A percentile compares a stretch with the other conserved stretches of the same genome.
These are phyloP conservation scores for Albugo candida DNA, from an alignment of 352 stramenopile genomes.

Conservation along the genomic window DNA sequence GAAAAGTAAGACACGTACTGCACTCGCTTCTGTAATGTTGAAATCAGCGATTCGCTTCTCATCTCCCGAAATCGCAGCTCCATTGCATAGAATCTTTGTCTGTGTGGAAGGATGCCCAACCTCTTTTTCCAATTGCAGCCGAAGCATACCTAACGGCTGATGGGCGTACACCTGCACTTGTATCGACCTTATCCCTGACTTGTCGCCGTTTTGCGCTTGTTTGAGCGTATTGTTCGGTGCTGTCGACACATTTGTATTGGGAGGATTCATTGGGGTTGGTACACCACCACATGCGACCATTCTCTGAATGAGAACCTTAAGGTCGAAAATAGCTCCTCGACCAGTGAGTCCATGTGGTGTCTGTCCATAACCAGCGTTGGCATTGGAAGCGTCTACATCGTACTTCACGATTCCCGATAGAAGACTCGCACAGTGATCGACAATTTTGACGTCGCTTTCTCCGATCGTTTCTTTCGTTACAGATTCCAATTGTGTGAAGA, in stretches of 20 bases:
- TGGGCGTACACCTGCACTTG: conserved; percentile 51
- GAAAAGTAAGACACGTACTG: conserved; percentile 65
- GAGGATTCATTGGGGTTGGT: background rate
- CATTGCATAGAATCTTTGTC: conserved; percentile 57
- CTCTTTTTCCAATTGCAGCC: conserved; percentile 52
- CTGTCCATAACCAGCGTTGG: no score
- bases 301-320: conserved; percentile 64
- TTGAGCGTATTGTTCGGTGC: no score
- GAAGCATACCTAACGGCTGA: conserved; percentile 45
- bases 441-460: conserved; percentile 18
- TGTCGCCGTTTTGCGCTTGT: no score
- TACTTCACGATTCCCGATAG: conserved; percentile 38
- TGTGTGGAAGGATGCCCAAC: conserved; percentile 55
- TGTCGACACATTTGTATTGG: no score
- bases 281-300: conserved; percentile 18
- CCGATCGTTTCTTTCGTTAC: no score
- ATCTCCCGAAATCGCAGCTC: conserved; percentile 47
- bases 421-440: conserved; percentile 60
- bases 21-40: conserved; percentile 48
- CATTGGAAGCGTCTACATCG: conserved; percentile 24
- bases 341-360: conserved; percentile 38
- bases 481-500: conserved; percentile 36
- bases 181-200: conserved; percentile 20
- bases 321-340: conserved; percentile 47
- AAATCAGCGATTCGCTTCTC: conserved; percentile 69